Conservation (phyloP, 371 early-diverging fungal genomes). For the Haplosporangium sp. region DNA sequence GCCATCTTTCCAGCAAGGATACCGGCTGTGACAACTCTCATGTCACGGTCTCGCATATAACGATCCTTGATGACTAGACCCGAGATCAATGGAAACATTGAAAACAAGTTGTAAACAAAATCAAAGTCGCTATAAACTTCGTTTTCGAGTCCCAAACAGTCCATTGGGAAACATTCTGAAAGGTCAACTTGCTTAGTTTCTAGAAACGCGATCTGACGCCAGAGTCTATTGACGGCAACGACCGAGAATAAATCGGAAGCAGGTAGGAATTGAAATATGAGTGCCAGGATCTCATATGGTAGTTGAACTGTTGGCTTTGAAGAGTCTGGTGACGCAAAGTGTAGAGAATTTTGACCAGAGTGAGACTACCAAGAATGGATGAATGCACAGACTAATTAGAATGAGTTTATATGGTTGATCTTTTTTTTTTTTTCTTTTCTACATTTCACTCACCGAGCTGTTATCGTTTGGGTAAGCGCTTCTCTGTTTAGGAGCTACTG, state of each 20-base stretch:
- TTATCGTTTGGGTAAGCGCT: neutral
- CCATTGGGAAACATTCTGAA: slow-evolving; percentile 49
- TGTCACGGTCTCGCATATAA: slow-evolving; percentile 46
- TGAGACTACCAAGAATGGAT: neutral
- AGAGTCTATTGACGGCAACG: slow-evolving; percentile 39
- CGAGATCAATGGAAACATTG: slow-evolving; percentile 47
- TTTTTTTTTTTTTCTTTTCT: no score
- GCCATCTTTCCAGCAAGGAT: slow-evolving; percentile 54
- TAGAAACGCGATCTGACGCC: slow-evolving; percentile 44
- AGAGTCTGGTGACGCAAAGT: neutral
- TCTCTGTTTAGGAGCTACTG: slow-evolving; percentile 24
- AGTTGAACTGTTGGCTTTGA: slow-evolving; percentile 18
- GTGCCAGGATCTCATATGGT: slow-evolving; percentile 40
- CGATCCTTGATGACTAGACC: slow-evolving; percentile 52
- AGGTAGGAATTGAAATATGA: slow-evolving; percentile 39
- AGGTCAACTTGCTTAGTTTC: slow-evolving; percentile 51
- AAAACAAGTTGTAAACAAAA: slow-evolving; percentile 47
- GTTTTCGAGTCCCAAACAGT: slow-evolving; percentile 43
- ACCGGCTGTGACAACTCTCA: slow-evolving; percentile 50
- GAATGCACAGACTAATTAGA: slow-evolving; percentile 1
- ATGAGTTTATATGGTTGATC: neutral
- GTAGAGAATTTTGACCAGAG: neutral
- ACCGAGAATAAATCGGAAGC: slow-evolving; percentile 45
- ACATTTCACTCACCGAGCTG: neutral
- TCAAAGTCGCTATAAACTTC: slow-evolving; percentile 53